Evolutionary conservation across 192 early-diverging fungal genomes (phyloP).

Genomic region (Backusella circina): DNA sequence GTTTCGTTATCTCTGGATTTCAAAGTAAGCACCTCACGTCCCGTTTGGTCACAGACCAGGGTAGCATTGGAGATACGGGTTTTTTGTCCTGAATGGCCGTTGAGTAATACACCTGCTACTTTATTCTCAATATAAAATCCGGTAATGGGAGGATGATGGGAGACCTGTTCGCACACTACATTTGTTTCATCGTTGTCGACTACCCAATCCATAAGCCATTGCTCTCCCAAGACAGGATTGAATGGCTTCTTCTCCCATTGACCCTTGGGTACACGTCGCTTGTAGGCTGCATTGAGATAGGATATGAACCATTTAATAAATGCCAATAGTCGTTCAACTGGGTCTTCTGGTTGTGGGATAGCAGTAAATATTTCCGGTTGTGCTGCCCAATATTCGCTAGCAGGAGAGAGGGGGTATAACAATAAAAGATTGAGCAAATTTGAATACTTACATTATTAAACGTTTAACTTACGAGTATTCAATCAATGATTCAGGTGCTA

Average conservation of each 20-base stretch:
- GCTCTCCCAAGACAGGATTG: constrained; percentile 44
- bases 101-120: constrained; percentile 1
- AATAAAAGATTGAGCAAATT: background rate
- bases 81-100: constrained; percentile 27
- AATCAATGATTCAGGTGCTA: constrained; percentile 68
- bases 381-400: constrained; percentile 54
- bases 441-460: background rate
- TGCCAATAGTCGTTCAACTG: constrained; percentile 59
- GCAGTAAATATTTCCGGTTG: constrained; percentile 58
- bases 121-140: constrained; percentile 49
- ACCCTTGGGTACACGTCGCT: constrained; percentile 59
- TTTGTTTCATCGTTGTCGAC: constrained; percentile 40
- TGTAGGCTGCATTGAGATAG: constrained; percentile 70
- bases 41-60: constrained; percentile 66
- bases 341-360: constrained; percentile 51
- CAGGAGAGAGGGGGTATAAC: background rate
- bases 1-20: constrained; percentile 39
- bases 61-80: constrained; percentile 67
- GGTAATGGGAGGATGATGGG: constrained; percentile 45
- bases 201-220: constrained; percentile 44
- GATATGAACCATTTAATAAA: constrained; percentile 74
- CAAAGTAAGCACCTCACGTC: constrained; percentile 58
- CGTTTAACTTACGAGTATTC: constrained; percentile 58
- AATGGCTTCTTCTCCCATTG: constrained; percentile 64
- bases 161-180: constrained; percentile 41